phyloP scores from a whole-genome alignment of 2,329 filamentous ascomycete genomes.

The Fusarium sp. region DNA sequence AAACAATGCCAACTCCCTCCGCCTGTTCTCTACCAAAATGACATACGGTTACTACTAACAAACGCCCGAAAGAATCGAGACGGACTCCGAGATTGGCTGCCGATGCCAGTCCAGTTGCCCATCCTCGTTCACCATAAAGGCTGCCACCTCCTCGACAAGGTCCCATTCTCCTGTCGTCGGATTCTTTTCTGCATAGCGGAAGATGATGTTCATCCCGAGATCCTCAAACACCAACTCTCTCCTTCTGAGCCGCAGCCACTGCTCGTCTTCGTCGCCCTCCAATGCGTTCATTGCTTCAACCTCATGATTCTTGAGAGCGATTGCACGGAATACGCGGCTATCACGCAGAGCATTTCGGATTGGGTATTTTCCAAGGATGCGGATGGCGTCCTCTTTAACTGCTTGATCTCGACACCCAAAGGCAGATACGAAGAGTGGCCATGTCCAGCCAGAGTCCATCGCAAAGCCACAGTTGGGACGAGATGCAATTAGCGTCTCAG shows the following conservation, averaged over 20 bases:
- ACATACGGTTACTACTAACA: conserved; percentile 19
- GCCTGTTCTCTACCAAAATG: neutral
- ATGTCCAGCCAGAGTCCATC: conserved; percentile 60
- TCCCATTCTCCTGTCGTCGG: conserved; percentile 50
- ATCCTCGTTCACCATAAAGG: conserved; percentile 47
- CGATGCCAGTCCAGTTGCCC: conserved; percentile 52
- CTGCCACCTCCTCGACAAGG: conserved; percentile 54
- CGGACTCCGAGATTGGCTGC: conserved; percentile 53
- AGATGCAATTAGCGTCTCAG: conserved; percentile 53
- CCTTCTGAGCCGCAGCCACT: conserved; percentile 55
- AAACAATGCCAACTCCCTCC: neutral
- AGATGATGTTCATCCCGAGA: conserved; percentile 53
- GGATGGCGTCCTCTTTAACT: conserved; percentile 56
- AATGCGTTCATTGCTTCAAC: conserved; percentile 50
- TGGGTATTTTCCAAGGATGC: conserved; percentile 56
- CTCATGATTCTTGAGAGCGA: conserved; percentile 54
- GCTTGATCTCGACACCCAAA: conserved; percentile 56
- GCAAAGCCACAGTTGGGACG: conserved; percentile 56
- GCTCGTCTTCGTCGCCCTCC: conserved; percentile 52
- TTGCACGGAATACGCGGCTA: conserved; percentile 55
- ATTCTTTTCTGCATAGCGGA: conserved; percentile 52
- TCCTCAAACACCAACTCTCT: conserved; percentile 56
- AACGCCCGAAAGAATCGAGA: conserved; percentile 43
- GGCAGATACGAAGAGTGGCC: conserved; percentile 57
- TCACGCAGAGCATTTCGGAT: conserved; percentile 59